A percentile compares a stretch with the other conserved stretches of the same genome.
These are phyloP conservation scores for Colletotrichum tofieldiae DNA, from an alignment of 2,329 filamentous ascomycete species.

Conservation along the genomic window DNA sequence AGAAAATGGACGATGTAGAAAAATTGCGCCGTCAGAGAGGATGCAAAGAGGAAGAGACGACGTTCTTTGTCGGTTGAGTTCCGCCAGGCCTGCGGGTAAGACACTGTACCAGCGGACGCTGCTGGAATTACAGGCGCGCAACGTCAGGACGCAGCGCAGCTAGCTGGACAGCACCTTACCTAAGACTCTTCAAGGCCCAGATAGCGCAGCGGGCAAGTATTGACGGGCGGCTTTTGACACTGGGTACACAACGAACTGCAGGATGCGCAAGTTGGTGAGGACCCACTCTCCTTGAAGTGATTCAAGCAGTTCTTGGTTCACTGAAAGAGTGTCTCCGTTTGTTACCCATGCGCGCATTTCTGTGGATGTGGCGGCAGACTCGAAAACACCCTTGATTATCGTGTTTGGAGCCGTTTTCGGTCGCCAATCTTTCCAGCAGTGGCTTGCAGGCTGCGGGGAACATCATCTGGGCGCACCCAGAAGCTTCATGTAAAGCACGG, in stretches of 20 bases:
- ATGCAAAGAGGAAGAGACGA: background rate
- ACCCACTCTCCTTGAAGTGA: background rate
- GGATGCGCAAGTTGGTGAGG: background rate
- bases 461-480: background rate
- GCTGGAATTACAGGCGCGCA: background rate
- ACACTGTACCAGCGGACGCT: background rate
- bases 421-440: background rate
- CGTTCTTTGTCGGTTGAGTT: background rate
- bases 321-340: background rate
- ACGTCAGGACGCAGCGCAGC: background rate
- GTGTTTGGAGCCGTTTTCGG: background rate
- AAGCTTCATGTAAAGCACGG: background rate
- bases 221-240: conserved; percentile 5
- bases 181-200: background rate
- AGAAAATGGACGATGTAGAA: background rate
- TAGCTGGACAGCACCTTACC: background rate
- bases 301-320: background rate
- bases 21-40: background rate
- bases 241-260: background rate
- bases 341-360: background rate
- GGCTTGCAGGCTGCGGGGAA: background rate
- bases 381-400: background rate
- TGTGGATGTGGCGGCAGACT: background rate
- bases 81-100: background rate
- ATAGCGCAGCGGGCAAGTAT: background rate